Evolutionary conservation across 345 rosid species (phyloP), one percentile per base, ranked within the genome.

Genomic region (Excoecaria agallocha): DNA sequence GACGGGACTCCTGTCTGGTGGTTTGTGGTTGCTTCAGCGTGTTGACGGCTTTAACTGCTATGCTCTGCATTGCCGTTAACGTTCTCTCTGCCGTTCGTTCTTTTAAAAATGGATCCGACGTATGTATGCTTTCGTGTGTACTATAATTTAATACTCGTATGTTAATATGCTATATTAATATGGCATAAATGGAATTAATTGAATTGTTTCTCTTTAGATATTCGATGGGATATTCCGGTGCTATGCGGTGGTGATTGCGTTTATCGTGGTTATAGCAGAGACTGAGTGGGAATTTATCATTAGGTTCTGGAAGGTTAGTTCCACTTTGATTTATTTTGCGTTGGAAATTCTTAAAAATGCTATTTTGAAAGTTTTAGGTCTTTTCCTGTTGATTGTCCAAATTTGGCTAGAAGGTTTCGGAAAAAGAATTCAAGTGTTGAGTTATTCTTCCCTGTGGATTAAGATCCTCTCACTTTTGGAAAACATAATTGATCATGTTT

Each of bases 151-250:
- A 43, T 30, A 30, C 30, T 30, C 30, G 30, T 30, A 30, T 30
- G 30, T 30, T 30, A 30, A 30, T 30, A 0, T 30, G 30, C 30
- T 30, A 30, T 30, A 30, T 30, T 1, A 30, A 30, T 30, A 30
- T 30, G 2, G 30, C 30, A 30, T 30, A 30, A 30, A 30, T 30
- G 30, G 30, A 30, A 30, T 30, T 30, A 30, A 30, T 2, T 30
- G 30, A 30, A 24, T 24, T 55, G 35, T 59, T 80, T 52, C n/a
- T 39, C 37, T 1, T 46, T 74, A 95, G 98, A 58, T 93, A 70
- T 95, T 95, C 71, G 91, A 93, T 78, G 99, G 99, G 52, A 88
- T 95, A 57, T 95, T 95, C 74, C 86, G 98, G 80, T 91, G 98
- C 73, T 95, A 93, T 50, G 96, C 97, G 17, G 94, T 93, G 80